phyloP scores from a whole-genome alignment of 1,139 yeast genomes.

The Scheffersomyces parashehatae region DNA sequence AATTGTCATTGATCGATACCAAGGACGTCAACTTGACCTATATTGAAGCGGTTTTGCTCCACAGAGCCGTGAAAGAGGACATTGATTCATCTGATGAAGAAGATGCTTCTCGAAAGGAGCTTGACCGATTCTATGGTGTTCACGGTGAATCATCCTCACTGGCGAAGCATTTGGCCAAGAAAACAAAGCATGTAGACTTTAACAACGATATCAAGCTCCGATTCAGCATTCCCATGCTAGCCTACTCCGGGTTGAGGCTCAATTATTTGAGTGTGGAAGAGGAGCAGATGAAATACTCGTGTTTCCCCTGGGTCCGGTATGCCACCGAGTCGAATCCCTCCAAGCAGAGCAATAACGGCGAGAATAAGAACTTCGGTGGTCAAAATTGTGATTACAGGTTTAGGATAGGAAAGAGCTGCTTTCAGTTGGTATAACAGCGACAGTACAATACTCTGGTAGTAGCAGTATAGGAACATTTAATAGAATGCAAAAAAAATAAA shows the following conservation, averaged over 20 bases:
- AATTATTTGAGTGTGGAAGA: conserved; percentile 45
- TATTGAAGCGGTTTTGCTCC: conserved; percentile 7
- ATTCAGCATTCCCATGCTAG: conserved; percentile 43
- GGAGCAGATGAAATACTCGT: conserved; percentile 42
- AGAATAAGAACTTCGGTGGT: conserved; percentile 3
- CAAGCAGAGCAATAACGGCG: background rate
- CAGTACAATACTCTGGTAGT: no score
- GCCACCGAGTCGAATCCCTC: conserved; percentile 27
- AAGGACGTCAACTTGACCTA: conserved; percentile 2
- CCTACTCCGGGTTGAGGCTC: conserved; percentile 44
- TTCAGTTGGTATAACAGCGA: conserved; percentile 7
- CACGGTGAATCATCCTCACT: conserved; percentile 35
- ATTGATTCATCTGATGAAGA: conserved; percentile 13
- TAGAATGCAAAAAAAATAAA: no score
- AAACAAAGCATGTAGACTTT: conserved; percentile 16
- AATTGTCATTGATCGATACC: conserved; percentile 23
- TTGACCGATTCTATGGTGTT: conserved; percentile 46
- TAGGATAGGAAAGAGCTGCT: conserved; percentile 27
- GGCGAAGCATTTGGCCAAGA: conserved; percentile 17
- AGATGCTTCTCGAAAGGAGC: conserved; percentile 25
- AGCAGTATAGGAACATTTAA: no score
- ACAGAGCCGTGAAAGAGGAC: background rate
- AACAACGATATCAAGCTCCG: conserved; percentile 29
- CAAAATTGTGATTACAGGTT: conserved; percentile 28
- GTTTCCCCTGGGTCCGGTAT: conserved; percentile 52